A percentile compares a stretch with the other conserved stretches of the same genome.
Evolutionary conservation across 257 asterid species (phyloP).

Genomic region (Ilex aquifolium): DNA sequence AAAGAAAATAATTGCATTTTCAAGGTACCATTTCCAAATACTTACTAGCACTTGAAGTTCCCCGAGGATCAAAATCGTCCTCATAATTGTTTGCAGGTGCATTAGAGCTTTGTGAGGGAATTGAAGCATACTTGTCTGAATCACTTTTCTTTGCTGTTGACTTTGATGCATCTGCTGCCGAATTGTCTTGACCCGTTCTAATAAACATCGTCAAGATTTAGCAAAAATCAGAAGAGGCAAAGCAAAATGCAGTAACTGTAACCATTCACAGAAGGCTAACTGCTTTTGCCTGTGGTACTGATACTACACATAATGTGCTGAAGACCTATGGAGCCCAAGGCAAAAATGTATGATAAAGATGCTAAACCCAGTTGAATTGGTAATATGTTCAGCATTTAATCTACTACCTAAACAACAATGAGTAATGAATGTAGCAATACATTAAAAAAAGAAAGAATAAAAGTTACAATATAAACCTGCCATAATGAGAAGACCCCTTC

Average conservation of each 20-base stretch:
- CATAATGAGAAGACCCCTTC: slow-evolving; percentile 53
- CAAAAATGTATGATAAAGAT: no score
- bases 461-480: slow-evolving; percentile 45
- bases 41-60: slow-evolving; percentile 77
- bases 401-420: no score
- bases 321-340: no score
- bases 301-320: no score
- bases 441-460: background rate
- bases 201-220: slow-evolving; percentile 16
- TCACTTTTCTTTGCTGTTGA: slow-evolving; percentile 26
- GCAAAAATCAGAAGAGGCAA: slow-evolving; percentile 14
- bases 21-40: slow-evolving; percentile 3
- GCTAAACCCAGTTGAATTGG: no score
- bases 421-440: no score
- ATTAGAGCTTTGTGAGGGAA: slow-evolving; percentile 37
- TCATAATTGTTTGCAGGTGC: slow-evolving; percentile 41
- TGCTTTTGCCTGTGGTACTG: no score
- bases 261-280: no score
- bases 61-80: slow-evolving; percentile 96
- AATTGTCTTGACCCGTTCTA: slow-evolving; percentile 55
- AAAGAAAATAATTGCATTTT: no score
- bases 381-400: no score
- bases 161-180: slow-evolving; percentile 37
- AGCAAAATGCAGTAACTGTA: background rate
- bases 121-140: slow-evolving; percentile 39